A percentile compares a stretch with the other conserved stretches of the same genome.
Evolutionary conservation across 208 protist species (phyloP).

Genomic region (Vickermania spadyakhi): DNA sequence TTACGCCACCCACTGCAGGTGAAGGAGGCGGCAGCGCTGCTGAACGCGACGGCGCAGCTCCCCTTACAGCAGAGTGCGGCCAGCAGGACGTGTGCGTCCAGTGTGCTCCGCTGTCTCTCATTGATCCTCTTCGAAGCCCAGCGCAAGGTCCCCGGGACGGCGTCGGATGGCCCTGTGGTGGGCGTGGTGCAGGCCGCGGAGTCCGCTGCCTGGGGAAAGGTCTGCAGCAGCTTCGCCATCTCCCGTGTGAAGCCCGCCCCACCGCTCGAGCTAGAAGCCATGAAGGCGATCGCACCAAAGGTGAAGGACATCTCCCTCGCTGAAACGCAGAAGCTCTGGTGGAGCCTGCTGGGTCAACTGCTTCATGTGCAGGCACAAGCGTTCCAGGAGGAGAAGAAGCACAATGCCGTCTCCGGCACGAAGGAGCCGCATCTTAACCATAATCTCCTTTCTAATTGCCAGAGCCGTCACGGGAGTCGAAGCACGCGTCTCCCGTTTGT

Average conservation of each 20-base stretch:
- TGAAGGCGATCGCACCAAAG: slow-evolving; percentile 16
- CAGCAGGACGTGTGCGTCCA: slow-evolving; percentile 45
- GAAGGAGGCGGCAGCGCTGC: slow-evolving; percentile 43
- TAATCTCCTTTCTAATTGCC: not conserved
- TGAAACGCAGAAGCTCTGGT: slow-evolving; percentile 32
- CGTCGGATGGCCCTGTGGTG: too few species aligned
- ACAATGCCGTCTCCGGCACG: slow-evolving; percentile 8
- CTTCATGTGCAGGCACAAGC: slow-evolving; percentile 30
- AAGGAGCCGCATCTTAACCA: too few species aligned
- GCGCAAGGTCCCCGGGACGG: too few species aligned
- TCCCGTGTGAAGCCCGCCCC: not conserved
- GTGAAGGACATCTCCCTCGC: slow-evolving; percentile 25
- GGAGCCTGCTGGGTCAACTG: slow-evolving; percentile 37
- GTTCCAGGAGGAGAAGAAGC: slow-evolving; percentile 34
- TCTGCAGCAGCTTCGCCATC: not conserved
- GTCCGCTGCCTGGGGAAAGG: not conserved
- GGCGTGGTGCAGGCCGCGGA: not conserved
- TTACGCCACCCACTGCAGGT: slow-evolving; percentile 29
- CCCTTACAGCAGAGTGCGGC: slow-evolving; percentile 13
- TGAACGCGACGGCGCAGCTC: slow-evolving; percentile 14
- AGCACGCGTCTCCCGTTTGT: not conserved
- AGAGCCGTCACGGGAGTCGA: not conserved
- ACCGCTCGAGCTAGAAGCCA: slow-evolving; percentile 1
- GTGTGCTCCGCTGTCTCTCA: slow-evolving; percentile 39
- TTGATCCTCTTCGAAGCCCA: slow-evolving; percentile 28